Evolutionary conservation across 345 rosid genomes (phyloP).

Genomic region (Crucihimalaya himalaica): DNA sequence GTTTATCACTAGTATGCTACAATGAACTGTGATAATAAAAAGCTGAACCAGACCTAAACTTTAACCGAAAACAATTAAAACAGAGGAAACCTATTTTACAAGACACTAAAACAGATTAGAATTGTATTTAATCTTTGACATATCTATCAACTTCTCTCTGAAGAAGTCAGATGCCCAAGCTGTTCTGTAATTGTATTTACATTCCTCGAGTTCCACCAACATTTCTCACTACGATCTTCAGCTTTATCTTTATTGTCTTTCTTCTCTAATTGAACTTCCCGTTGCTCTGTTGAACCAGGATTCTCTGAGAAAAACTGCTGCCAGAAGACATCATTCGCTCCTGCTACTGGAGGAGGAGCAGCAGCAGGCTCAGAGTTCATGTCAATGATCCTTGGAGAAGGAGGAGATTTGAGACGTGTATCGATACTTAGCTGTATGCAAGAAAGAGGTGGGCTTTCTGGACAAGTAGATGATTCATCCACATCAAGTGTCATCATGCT

Average conservation of each 20-base stretch:
- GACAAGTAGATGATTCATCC: constrained; percentile 77
- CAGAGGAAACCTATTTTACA: constrained; percentile 15
- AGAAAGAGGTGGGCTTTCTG: constrained; percentile 68
- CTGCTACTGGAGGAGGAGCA: constrained; percentile 44
- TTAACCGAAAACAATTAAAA: background rate
- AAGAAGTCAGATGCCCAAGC: constrained; percentile 80
- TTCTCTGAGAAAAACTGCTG: constrained; percentile 92
- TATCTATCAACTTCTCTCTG: constrained; percentile 72
- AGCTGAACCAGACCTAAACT: constrained; percentile 4
- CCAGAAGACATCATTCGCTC: constrained; percentile 91
- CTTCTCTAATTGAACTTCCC: constrained; percentile 70
- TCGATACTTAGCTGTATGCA: constrained; percentile 57
- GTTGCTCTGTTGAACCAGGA: constrained; percentile 70
- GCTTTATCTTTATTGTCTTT: constrained; percentile 46
- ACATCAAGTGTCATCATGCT: constrained; percentile 50
- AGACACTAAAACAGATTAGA: constrained; percentile 10
- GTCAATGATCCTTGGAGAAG: constrained; percentile 52
- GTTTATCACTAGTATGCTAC: background rate
- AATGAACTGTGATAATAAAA: constrained; percentile 24
- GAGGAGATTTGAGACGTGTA: constrained; percentile 54
- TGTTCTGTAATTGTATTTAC: constrained; percentile 82
- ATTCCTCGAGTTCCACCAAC: constrained; percentile 66
- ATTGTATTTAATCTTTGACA: background rate
- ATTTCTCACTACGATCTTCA: constrained; percentile 38
- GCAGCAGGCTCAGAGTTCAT: constrained; percentile 75